Percentiles rank a stretch among this genome's conserved stretches.
phyloP scores from a whole-genome alignment of 73 alveolate genomes.

The Symbiodinium pilosum region DNA sequence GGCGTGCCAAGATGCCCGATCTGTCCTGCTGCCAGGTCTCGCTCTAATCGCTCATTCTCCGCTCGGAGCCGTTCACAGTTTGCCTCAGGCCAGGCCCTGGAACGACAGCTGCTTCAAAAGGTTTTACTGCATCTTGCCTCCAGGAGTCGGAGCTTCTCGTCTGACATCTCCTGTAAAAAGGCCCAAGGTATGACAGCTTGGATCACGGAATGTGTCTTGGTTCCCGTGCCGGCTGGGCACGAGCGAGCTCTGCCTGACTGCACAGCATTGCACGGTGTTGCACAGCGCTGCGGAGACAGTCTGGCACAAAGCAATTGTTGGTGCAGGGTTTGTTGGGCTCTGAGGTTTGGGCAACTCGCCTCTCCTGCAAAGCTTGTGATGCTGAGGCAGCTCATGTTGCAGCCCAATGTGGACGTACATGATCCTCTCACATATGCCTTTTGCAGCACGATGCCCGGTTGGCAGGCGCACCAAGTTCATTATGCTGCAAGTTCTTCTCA shows the following conservation, averaged over 20 bases:
- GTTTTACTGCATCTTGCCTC: too few relatives aligned
- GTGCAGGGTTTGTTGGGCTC: neutral
- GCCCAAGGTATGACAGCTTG: neutral
- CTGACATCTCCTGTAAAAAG: conserved; percentile 12
- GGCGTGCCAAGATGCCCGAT: too few relatives aligned
- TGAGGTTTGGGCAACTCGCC: neutral
- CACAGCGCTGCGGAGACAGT: too few relatives aligned
- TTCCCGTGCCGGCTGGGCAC: conserved; percentile 31
- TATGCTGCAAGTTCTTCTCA: neutral
- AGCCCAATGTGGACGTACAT: too few relatives aligned
- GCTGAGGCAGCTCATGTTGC: neutral
- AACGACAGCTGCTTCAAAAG: too few relatives aligned
- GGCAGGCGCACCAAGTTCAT: neutral
- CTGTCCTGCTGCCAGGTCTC: conserved; percentile 56
- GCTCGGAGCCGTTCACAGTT: conserved; percentile 31
- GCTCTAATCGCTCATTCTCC: conserved; percentile 61
- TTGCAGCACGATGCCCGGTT: neutral
- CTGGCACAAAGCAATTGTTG: too few relatives aligned
- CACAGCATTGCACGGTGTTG: too few relatives aligned
- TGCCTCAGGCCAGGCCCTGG: neutral
- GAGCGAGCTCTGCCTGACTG: conserved; percentile 53
- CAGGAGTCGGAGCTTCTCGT: conserved; percentile 56
- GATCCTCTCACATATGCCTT: too few relatives aligned
- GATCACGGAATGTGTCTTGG: neutral
- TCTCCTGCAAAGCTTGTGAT: neutral